phyloP scores from a whole-genome alignment of 257 asterid species.

The Plantago ovata region DNA sequence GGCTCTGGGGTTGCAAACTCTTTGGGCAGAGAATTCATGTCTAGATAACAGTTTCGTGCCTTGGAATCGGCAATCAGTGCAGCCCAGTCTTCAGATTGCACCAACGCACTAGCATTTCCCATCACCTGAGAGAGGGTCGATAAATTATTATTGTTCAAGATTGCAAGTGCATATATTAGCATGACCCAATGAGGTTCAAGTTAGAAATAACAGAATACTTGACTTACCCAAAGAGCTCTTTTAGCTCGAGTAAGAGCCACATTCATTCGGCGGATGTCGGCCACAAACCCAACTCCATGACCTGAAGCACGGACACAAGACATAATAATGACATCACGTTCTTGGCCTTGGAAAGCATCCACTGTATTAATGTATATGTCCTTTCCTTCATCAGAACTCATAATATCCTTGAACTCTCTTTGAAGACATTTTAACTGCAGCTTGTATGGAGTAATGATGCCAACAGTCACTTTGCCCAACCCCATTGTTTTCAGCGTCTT shows the following conservation, averaged over 20 bases:
- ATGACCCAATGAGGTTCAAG: not conserved
- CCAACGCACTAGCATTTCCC: constrained; percentile 89
- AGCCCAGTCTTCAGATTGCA: constrained; percentile 94
- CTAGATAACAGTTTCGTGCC: constrained; percentile 76
- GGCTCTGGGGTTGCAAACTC: constrained; percentile 58
- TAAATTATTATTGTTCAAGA: constrained; percentile 9
- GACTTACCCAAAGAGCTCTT: constrained; percentile 96
- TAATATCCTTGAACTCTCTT: constrained; percentile 81
- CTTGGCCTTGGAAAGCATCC: constrained; percentile 99
- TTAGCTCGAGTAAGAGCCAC: constrained; percentile 97
- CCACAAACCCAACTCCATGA: constrained; percentile 96
- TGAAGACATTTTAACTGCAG: constrained; percentile 96
- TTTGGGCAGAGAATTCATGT: constrained; percentile 89
- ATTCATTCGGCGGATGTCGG: constrained; percentile 98
- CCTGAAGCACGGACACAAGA: constrained; percentile 95
- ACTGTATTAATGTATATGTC: constrained; percentile 93
- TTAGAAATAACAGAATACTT: constrained; percentile 2
- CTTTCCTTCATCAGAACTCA: constrained; percentile 90
- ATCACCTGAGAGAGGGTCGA: constrained; percentile 53
- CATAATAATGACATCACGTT: constrained; percentile 96
- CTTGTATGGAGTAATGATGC: constrained; percentile 97
- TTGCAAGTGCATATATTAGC: not conserved
- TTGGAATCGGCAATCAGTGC: constrained; percentile 82
- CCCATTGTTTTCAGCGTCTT: constrained; percentile 60
- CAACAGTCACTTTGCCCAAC: constrained; percentile 76